Percentiles rank a stretch among this genome's conserved stretches.
Evolutionary conservation across 768 basidiomycete genomes (phyloP).

Genomic region (Hypholoma sublateritium): DNA sequence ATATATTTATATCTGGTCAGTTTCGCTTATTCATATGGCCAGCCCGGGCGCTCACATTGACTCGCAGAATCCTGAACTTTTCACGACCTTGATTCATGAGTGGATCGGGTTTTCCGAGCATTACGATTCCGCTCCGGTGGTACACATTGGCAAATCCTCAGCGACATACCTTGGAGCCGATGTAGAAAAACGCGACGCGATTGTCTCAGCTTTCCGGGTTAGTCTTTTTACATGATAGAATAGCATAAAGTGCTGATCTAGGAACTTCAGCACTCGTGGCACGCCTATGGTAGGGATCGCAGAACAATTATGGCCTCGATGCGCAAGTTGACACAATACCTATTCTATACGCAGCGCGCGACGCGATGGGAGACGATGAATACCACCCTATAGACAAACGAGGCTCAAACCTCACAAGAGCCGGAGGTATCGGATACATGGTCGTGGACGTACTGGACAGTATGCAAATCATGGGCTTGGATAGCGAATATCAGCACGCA

Average conservation of each 20-base stretch:
- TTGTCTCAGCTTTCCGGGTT: conserved; percentile 81
- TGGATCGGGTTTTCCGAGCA: conserved; percentile 44
- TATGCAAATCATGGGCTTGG: conserved; percentile 81
- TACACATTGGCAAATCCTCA: conserved; percentile 9
- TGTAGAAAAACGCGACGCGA: conserved; percentile 58
- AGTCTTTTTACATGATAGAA: conserved; percentile 16
- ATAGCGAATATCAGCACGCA: conserved; percentile 76
- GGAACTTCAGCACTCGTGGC: conserved; percentile 72
- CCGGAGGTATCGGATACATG: conserved; percentile 86
- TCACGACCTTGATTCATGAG: conserved; percentile 28
- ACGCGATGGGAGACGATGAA: conserved; percentile 92
- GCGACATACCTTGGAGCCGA: conserved; percentile 48
- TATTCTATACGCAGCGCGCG: conserved; percentile 53
- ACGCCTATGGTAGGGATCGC: conserved; percentile 64
- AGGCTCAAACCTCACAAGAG: conserved; percentile 77
- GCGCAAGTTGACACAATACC: not conserved
- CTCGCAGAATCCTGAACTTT: conserved; percentile 18
- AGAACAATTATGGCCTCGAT: not conserved
- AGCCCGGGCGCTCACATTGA: not conserved
- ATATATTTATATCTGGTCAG: conserved; percentile 22
- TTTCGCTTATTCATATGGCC: not conserved
- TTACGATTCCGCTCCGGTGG: conserved; percentile 28
- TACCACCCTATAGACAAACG: conserved; percentile 79
- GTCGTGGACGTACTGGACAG: conserved; percentile 88
- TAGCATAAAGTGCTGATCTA: not conserved